Base-by-base conservation (phyloP, 2,329 filamentous ascomycete genomes). In the Ampelomyces quisqualis region DNA sequence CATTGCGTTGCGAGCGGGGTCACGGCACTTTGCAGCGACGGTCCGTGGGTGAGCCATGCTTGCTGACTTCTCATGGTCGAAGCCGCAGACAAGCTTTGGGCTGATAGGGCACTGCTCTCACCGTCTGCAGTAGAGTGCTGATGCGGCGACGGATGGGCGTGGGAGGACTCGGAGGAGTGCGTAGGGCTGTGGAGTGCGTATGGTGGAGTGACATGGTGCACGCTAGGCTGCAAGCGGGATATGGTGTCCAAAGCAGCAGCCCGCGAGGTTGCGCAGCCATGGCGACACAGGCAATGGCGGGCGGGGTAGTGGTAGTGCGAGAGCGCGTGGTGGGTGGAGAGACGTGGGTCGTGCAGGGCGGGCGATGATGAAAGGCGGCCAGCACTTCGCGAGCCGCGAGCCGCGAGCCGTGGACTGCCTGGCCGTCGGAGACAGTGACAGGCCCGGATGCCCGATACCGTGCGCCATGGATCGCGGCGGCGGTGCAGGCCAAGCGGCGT, bases 61-160 rank as follows among this genome's bases (percentile, higher is more conserved):
- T n/a, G n/a, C n/a, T n/a, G n/a, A n/a, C n/a, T n/a, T n/a, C n/a
- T n/a, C n/a, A n/a, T n/a, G n/a, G n/a, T n/a, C n/a, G n/a, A 36
- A 32, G 30, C 34, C 31, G 21, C 17, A 15, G 45, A 49, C 49
- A 59, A 59, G 56, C 56, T 58, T 55, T 53, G 41, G 54, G 56
- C 55, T 56, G 51, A 37, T 11, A 40, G 44, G 50, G 47, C 21
- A 39, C 27, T 45, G 43, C 35, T 32, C 36, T 52, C 55, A 58
- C 53, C 51, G 49, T 57, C 51, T 47, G 49, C 47, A 57, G 48
- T 53, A 60, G 55, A 51, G 55, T 60, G 57, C 53, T 60, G 57
- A 60, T 58, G 56, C 50, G 51, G 54, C 54, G 38, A 49, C 54
- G 52, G 57, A 44, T 51, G 49, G 50, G 49, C 45, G 48, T 57